Percentiles rank a stretch among this genome's conserved stretches.
These are phyloP conservation scores for Hirschioporus abietinus DNA, from an alignment of 768 basidiomycete species.

Conservation along the genomic window DNA sequence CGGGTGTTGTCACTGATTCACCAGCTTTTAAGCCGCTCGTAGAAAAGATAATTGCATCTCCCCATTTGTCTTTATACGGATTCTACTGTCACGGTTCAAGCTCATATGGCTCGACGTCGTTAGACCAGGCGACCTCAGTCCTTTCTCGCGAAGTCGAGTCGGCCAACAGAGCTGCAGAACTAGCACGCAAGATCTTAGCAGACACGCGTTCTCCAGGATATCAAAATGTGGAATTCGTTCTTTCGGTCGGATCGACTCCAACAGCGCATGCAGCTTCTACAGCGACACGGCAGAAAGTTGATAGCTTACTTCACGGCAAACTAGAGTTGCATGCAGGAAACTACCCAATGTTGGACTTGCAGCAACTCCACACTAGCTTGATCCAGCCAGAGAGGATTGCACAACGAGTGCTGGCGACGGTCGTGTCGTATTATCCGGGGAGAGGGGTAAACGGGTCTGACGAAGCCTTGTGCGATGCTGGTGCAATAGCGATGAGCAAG, in stretches of 20 bases:
- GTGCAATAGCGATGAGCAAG: constrained; percentile 83
- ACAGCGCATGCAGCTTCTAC: constrained; percentile 74
- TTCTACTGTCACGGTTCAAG: constrained; percentile 81
- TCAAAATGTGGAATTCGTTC: constrained; percentile 49
- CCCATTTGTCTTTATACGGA: constrained; percentile 61
- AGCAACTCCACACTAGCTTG: constrained; percentile 73
- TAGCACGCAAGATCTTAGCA: constrained; percentile 44
- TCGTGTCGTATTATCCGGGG: constrained; percentile 76
- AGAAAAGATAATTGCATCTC: constrained; percentile 44
- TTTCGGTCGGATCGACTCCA: constrained; percentile 85
- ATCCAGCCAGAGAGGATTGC: constrained; percentile 53
- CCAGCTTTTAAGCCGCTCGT: constrained; percentile 53
- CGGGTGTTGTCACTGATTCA: constrained; percentile 56
- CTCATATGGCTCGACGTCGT: constrained; percentile 70
- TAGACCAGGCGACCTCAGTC: constrained; percentile 57
- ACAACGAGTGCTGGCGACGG: constrained; percentile 63
- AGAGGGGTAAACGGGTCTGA: constrained; percentile 56
- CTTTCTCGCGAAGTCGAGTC: constrained; percentile 65
- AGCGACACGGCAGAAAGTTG: constrained; percentile 39
- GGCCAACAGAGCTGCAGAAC: constrained; percentile 59
- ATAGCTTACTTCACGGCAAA: constrained; percentile 46
- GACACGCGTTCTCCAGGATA: constrained; percentile 26
- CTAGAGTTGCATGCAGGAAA: constrained; percentile 81
- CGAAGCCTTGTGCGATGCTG: constrained; percentile 79
- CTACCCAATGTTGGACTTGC: constrained; percentile 79